phyloP scores from a whole-genome alignment of 2,329 filamentous ascomycete species.

The Pseudogymnoascus sp. region DNA sequence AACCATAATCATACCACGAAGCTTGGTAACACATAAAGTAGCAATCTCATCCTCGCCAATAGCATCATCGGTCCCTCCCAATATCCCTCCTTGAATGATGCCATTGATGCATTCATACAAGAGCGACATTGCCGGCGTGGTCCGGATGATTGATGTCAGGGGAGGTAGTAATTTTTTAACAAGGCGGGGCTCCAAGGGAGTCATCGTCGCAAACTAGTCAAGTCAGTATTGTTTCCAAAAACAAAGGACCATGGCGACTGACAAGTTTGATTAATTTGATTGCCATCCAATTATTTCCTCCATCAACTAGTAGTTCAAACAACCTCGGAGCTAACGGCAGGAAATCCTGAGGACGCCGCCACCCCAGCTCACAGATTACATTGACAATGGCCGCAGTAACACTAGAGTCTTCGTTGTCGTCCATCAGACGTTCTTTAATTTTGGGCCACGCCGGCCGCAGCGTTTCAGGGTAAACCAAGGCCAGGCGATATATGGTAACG shows the following conservation, averaged over 20 bases:
- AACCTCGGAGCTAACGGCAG: slow-evolving; percentile 81
- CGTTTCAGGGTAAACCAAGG: slow-evolving; percentile 93
- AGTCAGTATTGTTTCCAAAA: slow-evolving; percentile 54
- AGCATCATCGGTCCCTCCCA: slow-evolving; percentile 71
- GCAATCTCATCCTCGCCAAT: slow-evolving; percentile 86
- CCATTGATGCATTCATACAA: slow-evolving; percentile 98
- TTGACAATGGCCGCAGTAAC: slow-evolving; percentile 96
- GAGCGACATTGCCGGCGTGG: slow-evolving; percentile 94
- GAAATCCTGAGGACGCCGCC: slow-evolving; percentile 89
- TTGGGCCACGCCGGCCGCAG: slow-evolving; percentile 90
- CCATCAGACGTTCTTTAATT: slow-evolving; percentile 88
- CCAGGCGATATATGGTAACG: slow-evolving; percentile 85
- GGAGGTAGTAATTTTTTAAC: slow-evolving; percentile 87
- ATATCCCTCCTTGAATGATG: slow-evolving; percentile 91
- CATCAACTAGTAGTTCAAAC: slow-evolving; percentile 85
- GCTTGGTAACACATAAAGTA: slow-evolving; percentile 80
- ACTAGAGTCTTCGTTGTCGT: slow-evolving; percentile 80
- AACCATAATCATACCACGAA: slow-evolving; percentile 87
- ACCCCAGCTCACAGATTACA: slow-evolving; percentile 90
- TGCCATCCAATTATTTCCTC: slow-evolving; percentile 98
- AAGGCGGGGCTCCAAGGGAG: slow-evolving; percentile 81
- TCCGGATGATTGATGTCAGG: slow-evolving; percentile 84
- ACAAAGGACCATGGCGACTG: slow-evolving; percentile 26
- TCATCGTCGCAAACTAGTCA: slow-evolving; percentile 80
- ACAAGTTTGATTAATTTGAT: slow-evolving; percentile 98